Conservation (phyloP, 192 early-diverging fungal genomes). For the Coemansia sp. region DNA sequence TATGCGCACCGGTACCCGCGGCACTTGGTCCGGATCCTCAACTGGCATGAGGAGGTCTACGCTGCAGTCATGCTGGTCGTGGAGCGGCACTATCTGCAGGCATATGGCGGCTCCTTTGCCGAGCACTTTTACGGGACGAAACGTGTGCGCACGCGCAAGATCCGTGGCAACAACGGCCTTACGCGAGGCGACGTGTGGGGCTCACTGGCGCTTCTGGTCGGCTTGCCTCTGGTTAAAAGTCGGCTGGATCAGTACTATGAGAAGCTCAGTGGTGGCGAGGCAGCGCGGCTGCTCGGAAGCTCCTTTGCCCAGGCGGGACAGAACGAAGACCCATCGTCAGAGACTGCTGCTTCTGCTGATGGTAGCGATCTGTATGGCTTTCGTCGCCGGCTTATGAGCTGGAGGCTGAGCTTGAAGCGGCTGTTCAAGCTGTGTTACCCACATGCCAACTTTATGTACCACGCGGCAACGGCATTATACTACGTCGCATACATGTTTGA, state of each 20-base stretch:
- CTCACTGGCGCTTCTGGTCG: constrained; percentile 71
- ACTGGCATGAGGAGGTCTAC: constrained; percentile 83
- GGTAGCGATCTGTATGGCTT: neutral
- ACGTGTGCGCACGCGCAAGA: constrained; percentile 61
- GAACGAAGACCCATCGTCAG: neutral
- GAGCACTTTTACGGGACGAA: constrained; percentile 94
- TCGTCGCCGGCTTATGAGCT: constrained; percentile 8
- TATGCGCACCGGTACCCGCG: constrained; percentile 91
- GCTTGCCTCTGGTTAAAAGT: constrained; percentile 75
- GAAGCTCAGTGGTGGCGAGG: constrained; percentile 55
- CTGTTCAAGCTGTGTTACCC: constrained; percentile 70
- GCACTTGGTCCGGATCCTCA: constrained; percentile 73
- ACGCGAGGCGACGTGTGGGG: constrained; percentile 58
- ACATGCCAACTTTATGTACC: constrained; percentile 70
- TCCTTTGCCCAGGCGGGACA: constrained; percentile 25
- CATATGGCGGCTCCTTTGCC: constrained; percentile 81
- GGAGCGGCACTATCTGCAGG: constrained; percentile 82
- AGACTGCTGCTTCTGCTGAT: neutral
- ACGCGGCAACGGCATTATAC: constrained; percentile 66
- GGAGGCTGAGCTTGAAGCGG: constrained; percentile 21
- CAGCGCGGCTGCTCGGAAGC: constrained; percentile 67
- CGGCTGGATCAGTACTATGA: constrained; percentile 79
- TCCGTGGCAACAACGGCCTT: constrained; percentile 45
- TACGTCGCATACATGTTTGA: constrained; percentile 85
- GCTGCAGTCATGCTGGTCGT: constrained; percentile 77